Evolutionary conservation across 805 yeast species (phyloP).

Genomic region (Candida koratica): DNA sequence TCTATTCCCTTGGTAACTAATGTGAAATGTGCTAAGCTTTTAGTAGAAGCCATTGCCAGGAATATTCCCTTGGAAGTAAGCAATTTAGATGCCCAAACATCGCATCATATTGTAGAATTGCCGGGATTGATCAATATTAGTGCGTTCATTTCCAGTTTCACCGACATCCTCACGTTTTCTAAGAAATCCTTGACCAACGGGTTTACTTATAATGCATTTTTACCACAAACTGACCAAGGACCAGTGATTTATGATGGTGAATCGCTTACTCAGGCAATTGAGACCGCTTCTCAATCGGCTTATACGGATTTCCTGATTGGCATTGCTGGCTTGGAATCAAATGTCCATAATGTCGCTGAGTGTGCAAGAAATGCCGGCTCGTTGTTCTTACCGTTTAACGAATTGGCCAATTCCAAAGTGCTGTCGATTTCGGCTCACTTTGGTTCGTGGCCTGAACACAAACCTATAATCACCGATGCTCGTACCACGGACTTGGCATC

Average conservation of each 20-base stretch:
- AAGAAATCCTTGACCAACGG: constrained; percentile 77
- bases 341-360: constrained; percentile 57
- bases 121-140: constrained; percentile 87
- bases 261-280: constrained; percentile 62
- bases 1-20: constrained; percentile 97
- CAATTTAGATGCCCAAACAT: constrained; percentile 83
- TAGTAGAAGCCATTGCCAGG: constrained; percentile 90
- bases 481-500: constrained; percentile 91
- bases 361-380: constrained; percentile 70
- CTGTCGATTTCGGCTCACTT: constrained; percentile 77
- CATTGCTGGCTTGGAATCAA: constrained; percentile 75
- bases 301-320: constrained; percentile 80
- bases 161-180: constrained; percentile 65
- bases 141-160: constrained; percentile 69
- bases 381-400: constrained; percentile 76
- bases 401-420: constrained; percentile 63
- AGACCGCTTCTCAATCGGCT: constrained; percentile 53
- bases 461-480: constrained; percentile 90
- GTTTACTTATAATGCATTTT: constrained; percentile 77
- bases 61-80: constrained; percentile 62
- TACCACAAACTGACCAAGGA: constrained; percentile 68
- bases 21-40: constrained; percentile 92
- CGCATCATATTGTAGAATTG: constrained; percentile 73
- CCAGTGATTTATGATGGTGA: constrained; percentile 60
- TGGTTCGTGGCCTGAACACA: constrained; percentile 75